These are phyloP conservation scores for Mrakia frigida DNA, from an alignment of 768 basidiomycete species.

Conservation along the genomic window DNA sequence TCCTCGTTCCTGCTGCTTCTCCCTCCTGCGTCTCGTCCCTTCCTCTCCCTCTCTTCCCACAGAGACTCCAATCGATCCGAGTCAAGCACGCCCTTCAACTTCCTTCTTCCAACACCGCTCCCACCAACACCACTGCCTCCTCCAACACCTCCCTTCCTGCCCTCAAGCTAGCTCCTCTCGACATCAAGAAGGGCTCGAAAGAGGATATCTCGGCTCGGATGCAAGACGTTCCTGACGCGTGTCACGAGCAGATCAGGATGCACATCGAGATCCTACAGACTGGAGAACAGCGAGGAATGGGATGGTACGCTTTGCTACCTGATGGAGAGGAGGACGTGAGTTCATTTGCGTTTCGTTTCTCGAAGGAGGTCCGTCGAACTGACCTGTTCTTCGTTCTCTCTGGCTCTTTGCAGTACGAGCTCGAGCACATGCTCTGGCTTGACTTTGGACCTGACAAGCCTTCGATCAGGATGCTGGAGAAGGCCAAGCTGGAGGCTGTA, in stretches of 20 bases:
- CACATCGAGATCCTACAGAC: conserved; percentile 6
- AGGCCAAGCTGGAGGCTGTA: conserved; percentile 10
- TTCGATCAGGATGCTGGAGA: conserved; percentile 20
- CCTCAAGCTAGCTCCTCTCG: conserved; percentile 20
- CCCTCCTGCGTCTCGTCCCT: background rate
- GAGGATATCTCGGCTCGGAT: conserved; percentile 14
- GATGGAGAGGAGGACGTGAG: conserved; percentile 14
- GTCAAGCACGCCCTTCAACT: conserved; percentile 15
- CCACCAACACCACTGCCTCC: conserved; percentile 18
- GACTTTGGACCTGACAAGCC: conserved; percentile 10
- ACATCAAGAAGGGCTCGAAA: conserved; percentile 2
- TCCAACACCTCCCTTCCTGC: conserved; percentile 14
- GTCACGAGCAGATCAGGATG: conserved; percentile 16
- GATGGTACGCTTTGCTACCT: conserved; percentile 16
- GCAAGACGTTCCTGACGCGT: background rate
- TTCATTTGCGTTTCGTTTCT: background rate
- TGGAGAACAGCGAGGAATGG: conserved; percentile 2
- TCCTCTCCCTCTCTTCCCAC: background rate
- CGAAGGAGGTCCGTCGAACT: background rate
- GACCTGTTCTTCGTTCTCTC: background rate
- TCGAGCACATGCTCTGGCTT: conserved; percentile 11
- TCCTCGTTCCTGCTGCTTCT: background rate
- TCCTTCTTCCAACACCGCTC: background rate
- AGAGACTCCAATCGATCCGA: conserved; percentile 18
- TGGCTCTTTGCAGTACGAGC: conserved; percentile 1